These are phyloP conservation scores for Crotalaria pallida DNA, from an alignment of 306 rosid species.

Conservation along the genomic window DNA sequence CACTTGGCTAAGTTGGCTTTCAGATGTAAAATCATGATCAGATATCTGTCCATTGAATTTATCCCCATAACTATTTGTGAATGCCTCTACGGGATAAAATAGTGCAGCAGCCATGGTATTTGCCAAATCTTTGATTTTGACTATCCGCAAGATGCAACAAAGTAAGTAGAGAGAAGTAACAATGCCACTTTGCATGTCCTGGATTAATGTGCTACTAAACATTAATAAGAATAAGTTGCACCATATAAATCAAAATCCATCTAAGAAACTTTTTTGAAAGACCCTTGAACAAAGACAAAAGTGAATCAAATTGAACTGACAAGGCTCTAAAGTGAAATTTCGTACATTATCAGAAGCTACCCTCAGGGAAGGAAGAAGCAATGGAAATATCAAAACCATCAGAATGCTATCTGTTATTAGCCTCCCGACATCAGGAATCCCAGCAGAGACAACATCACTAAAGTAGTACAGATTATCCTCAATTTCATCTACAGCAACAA, in stretches of 20 bases:
- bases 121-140: slow-evolving; percentile 89
- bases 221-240: slow-evolving; percentile 32
- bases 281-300: slow-evolving; percentile 8
- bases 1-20: slow-evolving; percentile 36
- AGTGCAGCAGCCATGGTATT: slow-evolving; percentile 82
- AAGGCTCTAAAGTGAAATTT: slow-evolving; percentile 22
- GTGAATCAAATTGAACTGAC: slow-evolving; percentile 12
- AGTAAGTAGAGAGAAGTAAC: slow-evolving; percentile 79
- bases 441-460: slow-evolving; percentile 88
- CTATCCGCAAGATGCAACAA: slow-evolving; percentile 83
- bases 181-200: slow-evolving; percentile 64
- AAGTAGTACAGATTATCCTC: slow-evolving; percentile 94
- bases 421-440: slow-evolving; percentile 86
- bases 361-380: slow-evolving; percentile 80
- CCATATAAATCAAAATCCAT: not conserved
- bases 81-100: slow-evolving; percentile 61
- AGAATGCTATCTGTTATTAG: slow-evolving; percentile 69
- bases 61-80: slow-evolving; percentile 38
- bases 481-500: slow-evolving; percentile 76
- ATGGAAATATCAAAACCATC: slow-evolving; percentile 75
- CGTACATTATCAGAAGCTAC: slow-evolving; percentile 51
- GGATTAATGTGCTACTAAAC: slow-evolving; percentile 43
- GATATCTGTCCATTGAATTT: slow-evolving; percentile 46
- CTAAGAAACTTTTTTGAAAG: not conserved
- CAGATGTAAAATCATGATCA: slow-evolving; percentile 35